Evolutionary conservation across 225 moss, liverwort and hornwort genomes (phyloP).

Genomic region (Pseudisothecium myosuroides): DNA sequence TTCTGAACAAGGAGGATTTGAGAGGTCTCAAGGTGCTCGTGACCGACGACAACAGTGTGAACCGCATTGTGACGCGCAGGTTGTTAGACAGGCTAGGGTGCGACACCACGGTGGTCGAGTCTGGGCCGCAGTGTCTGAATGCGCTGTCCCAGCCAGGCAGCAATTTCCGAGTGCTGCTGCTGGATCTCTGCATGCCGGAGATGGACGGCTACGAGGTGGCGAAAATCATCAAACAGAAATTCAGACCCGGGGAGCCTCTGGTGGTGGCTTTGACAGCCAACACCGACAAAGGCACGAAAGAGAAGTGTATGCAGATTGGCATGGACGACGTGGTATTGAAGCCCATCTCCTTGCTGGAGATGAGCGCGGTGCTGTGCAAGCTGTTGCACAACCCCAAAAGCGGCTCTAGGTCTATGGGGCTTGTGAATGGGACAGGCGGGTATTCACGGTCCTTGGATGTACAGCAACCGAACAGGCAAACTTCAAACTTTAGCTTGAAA

Average conservation of each 20-base stretch:
- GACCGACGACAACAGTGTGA: conserved; percentile 59
- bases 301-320: conserved; percentile 41
- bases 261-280: conserved; percentile 60
- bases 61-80: conserved; percentile 52
- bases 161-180: conserved; percentile 27
- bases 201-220: conserved; percentile 71
- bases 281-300: conserved; percentile 43
- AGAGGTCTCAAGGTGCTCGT: conserved; percentile 50
- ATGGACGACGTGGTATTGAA: conserved; percentile 59
- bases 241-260: conserved; percentile 38
- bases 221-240: conserved; percentile 39
- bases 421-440: not conserved
- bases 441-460: not conserved
- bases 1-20: conserved; percentile 27
- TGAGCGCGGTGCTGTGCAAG: conserved; percentile 40
- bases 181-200: conserved; percentile 68
- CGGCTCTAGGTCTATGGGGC: conserved; percentile 16
- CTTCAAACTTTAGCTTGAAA: not conserved
- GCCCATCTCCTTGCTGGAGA: conserved; percentile 42
- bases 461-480: not conserved
- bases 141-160: conserved; percentile 39
- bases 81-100: conserved; percentile 36
- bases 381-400: conserved; percentile 31
- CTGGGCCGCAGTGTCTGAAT: conserved; percentile 37
- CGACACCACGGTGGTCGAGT: conserved; percentile 45